Evolutionary conservation across 495 filamentous ascomycete species (phyloP).

Genomic region (Neurospora tetraspora): DNA sequence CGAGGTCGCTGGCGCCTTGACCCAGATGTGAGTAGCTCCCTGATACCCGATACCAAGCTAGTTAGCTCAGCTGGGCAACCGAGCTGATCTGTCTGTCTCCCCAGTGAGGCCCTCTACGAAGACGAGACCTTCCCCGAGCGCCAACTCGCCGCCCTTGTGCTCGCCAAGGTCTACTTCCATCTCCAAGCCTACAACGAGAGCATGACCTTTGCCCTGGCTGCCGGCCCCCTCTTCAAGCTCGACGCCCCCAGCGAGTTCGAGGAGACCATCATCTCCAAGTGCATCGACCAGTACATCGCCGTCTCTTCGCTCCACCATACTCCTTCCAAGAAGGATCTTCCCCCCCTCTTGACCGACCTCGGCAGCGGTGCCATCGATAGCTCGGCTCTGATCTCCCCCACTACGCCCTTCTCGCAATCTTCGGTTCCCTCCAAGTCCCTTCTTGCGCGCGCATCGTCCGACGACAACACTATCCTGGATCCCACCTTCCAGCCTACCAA

Average conservation of each 20-base stretch:
- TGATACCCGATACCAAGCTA: neutral
- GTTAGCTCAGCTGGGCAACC: constrained; percentile 7
- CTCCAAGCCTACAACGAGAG: constrained; percentile 98
- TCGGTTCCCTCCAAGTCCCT: constrained; percentile 85
- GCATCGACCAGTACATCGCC: constrained; percentile 93
- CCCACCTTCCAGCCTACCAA: constrained; percentile 46
- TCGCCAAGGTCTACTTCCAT: constrained; percentile 97
- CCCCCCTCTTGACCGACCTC: constrained; percentile 67
- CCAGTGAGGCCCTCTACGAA: constrained; percentile 92
- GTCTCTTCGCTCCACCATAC: constrained; percentile 63
- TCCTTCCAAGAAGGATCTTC: constrained; percentile 37
- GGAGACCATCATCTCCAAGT: constrained; percentile 97
- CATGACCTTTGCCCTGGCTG: constrained; percentile 94
- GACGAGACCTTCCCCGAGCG: constrained; percentile 90
- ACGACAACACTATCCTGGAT: constrained; percentile 52
- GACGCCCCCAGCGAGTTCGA: constrained; percentile 91
- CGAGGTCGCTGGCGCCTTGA: constrained; percentile 83
- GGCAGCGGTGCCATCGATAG: constrained; percentile 48
- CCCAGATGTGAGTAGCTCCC: constrained; percentile 67
- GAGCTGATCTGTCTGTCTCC: constrained; percentile 1
- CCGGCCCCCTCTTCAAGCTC: constrained; percentile 90
- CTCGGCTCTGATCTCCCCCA: constrained; percentile 70
- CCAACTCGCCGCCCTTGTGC: constrained; percentile 86
- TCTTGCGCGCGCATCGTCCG: constrained; percentile 57
- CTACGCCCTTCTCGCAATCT: constrained; percentile 87